phyloP scores from a whole-genome alignment of 2,329 filamentous ascomycete genomes.

The Chaetomiaceae sp. region DNA sequence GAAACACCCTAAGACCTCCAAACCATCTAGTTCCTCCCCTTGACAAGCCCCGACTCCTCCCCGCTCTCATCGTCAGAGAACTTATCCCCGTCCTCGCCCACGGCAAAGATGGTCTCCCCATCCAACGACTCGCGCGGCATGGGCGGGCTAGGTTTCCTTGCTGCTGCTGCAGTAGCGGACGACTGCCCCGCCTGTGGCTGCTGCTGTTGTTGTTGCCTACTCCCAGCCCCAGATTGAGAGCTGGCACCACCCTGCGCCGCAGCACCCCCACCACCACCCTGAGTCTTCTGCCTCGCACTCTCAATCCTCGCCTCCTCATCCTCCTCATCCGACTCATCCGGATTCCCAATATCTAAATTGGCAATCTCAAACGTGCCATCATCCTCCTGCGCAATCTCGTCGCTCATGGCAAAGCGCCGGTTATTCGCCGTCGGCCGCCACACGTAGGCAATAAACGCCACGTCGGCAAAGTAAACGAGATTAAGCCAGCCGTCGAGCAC shows the following conservation, averaged over 20 bases:
- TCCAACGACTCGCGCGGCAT: slow-evolving; percentile 57
- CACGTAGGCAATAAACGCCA: slow-evolving; percentile 88
- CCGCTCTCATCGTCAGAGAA: slow-evolving; percentile 70
- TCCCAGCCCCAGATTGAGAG: not conserved
- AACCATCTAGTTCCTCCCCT: slow-evolving; percentile 37
- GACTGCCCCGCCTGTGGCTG: slow-evolving; percentile 21
- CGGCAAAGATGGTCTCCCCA: slow-evolving; percentile 92
- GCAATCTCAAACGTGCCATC: slow-evolving; percentile 93
- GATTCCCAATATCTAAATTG: slow-evolving; percentile 83
- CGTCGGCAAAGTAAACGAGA: slow-evolving; percentile 89
- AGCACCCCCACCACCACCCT: not conserved
- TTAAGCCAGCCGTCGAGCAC: slow-evolving; percentile 97
- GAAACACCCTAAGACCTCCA: not conserved
- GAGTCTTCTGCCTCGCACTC: slow-evolving; percentile 12
- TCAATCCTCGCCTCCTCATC: slow-evolving; percentile 54
- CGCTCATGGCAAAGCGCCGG: slow-evolving; percentile 95
- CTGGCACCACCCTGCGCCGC: not conserved
- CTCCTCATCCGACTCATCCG: slow-evolving; percentile 55
- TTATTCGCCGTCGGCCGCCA: slow-evolving; percentile 98
- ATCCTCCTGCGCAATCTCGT: slow-evolving; percentile 97
- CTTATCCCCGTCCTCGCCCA: slow-evolving; percentile 78
- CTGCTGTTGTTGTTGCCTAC: slow-evolving; percentile 19
- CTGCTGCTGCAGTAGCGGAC: not conserved
- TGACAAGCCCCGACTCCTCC: slow-evolving; percentile 56
- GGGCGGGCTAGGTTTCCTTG: slow-evolving; percentile 5